Base-by-base conservation (phyloP, 2,329 filamentous ascomycete species). In the Aspergillus quadrilineatus region DNA sequence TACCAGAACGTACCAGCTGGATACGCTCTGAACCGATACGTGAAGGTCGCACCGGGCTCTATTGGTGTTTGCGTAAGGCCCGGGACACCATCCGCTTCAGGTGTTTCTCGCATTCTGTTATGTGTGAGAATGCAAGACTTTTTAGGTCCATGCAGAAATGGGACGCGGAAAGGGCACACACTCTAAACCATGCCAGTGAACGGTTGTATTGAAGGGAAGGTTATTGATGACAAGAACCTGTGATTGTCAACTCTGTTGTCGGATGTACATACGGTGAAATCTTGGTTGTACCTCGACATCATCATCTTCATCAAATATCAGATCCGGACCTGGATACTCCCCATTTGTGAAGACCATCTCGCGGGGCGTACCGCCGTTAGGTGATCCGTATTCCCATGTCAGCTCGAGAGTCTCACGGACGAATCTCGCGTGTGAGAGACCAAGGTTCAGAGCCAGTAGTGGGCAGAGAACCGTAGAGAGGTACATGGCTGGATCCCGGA, bases 81-180 rank as follows among this genome's bases (percentile, higher is more conserved):
- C 1, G 82, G 80, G 0, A 83, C 79, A 17, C 84, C 84, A 56
- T 87, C 84, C 0, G 82, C 78, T 82, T 82, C 85, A 0, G 82
- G 80, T 0, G 81, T 85, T 15, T 71, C 69, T 1, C 67, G 59
- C 73, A 81, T 79, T 37, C 81, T 65, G 29, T 26, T 28, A 36
- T 14, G 26, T 36, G 15, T 12, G 1, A n/a, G 17, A 6, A 39
- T 4, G 4, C 1, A 7, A 5, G 9, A n/a, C 2, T 36, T 2
- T 15, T 4, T 14, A 15, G 15, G 28, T 37, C 15, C 6, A 10
- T 26, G 14, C 28, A 12, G 8, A 43, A 17, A 41, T 22, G n/a
- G 37, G 28, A 29, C 17, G 12, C 10, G 26, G 10, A 17, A 42
- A n/a, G 8, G 9, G 29, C 39, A 59, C 49, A 10, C 55, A 64